Conservation (phyloP, 1,284 basidiomycete species). For the Fomitiporia mediterranea region DNA sequence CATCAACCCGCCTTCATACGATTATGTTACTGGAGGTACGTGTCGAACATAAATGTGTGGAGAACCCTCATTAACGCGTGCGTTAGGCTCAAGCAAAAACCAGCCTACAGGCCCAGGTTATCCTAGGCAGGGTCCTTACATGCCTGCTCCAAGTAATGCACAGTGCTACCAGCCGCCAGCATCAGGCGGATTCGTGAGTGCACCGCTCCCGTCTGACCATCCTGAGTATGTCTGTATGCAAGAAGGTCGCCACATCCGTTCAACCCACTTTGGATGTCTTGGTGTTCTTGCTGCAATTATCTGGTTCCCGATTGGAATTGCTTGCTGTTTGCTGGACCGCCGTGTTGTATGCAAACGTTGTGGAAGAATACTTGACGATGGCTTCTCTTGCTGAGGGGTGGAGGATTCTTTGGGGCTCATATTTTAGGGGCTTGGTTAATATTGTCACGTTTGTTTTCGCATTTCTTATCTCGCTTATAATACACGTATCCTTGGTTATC, state of each 20-base stretch:
- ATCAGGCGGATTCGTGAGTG: conserved; percentile 44
- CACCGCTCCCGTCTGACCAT: conserved; percentile 63
- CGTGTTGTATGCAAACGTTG: conserved; percentile 61
- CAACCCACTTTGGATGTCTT: conserved; percentile 44
- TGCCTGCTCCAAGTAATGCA: not conserved
- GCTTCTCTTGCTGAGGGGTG: conserved; percentile 16
- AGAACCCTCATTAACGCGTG: not conserved
- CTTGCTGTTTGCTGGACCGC: conserved; percentile 67
- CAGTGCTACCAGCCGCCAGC: conserved; percentile 41
- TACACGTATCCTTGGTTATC: no score
- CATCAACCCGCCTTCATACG: conserved; percentile 13
- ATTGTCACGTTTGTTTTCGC: not conserved
- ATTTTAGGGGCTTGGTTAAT: no score
- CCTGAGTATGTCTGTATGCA: conserved; percentile 79
- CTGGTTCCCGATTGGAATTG: conserved; percentile 79
- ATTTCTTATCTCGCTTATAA: not conserved
- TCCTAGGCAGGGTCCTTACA: not conserved
- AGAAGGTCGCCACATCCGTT: conserved; percentile 56
- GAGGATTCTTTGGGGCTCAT: no score
- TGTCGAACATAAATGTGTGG: not conserved
- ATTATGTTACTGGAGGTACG: conserved; percentile 10
- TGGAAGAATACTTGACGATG: conserved; percentile 31
- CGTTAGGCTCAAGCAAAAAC: not conserved
- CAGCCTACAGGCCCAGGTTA: not conserved
- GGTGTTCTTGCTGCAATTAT: conserved; percentile 71